These are phyloP conservation scores for Lavandula angustifolia DNA, from an alignment of 257 asterid genomes.

Conservation along the genomic window DNA sequence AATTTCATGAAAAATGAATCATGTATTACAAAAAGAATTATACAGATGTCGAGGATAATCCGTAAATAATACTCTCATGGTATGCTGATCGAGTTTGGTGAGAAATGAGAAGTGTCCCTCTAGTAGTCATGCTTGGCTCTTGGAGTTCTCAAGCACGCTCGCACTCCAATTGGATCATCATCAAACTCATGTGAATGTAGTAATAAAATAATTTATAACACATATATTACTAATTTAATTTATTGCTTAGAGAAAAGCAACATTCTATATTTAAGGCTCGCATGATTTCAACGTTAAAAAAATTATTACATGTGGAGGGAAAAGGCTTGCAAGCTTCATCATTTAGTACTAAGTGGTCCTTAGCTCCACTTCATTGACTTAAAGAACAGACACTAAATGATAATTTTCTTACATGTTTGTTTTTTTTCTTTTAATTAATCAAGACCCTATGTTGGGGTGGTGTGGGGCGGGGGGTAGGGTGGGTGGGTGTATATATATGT, in stretches of 20 bases:
- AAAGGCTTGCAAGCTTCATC: constrained; percentile 16
- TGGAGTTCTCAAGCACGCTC: constrained; percentile 26
- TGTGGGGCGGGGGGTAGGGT: not conserved
- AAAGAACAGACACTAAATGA: not conserved
- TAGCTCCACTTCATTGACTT: constrained; percentile 32
- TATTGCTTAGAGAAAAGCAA: constrained; percentile 26
- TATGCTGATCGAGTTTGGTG: constrained; percentile 27
- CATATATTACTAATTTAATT: not conserved
- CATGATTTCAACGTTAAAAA: constrained; percentile 32
- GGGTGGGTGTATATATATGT: constrained; percentile 15
- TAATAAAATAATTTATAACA: not conserved
- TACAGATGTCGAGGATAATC: no score
- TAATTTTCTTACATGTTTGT: constrained; percentile 20
- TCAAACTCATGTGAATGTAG: constrained; percentile 30
- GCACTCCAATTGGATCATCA: constrained; percentile 15
- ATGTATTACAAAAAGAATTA: no score
- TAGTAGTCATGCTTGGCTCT: not conserved
- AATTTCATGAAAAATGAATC: no score
- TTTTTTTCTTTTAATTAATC: not conserved
- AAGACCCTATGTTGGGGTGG: not conserved
- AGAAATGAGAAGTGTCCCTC: constrained; percentile 33
- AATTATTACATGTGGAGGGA: constrained; percentile 13
- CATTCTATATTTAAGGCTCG: constrained; percentile 19
- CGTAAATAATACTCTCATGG: no score
- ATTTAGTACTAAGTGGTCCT: constrained; percentile 43